Evolutionary conservation across 2,329 filamentous ascomycete genomes (phyloP), one percentile per base, ranked within the genome.

Genomic region (Incumbomyces delicatus): DNA sequence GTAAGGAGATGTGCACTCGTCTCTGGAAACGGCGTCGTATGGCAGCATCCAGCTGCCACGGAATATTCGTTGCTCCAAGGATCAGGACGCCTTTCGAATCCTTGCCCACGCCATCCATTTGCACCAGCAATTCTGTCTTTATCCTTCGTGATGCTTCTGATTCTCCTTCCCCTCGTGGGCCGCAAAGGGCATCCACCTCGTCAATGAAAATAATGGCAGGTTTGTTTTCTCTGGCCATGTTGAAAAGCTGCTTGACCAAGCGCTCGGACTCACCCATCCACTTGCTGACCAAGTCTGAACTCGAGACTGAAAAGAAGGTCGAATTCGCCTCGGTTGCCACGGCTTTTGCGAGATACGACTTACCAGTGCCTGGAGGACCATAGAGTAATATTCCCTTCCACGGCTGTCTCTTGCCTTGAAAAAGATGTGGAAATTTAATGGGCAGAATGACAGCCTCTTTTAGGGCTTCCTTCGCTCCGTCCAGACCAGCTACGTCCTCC

Each of bases 201-300:
- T 96, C 90, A 61, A 96, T 95, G 70, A 96, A 96, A 66, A 96
- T 95, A 63, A 98, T 95, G 1, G 89, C 92, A 1, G 92, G 92
- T 60, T 92, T 95, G 67, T 95, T 96, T 65, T 98, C 92, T 65
- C 94, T 83, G 1, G 92, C 92, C 86, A 98, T 95, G 58, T 85
- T 87, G 71, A 98, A 98, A 10, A 98, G 77, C 53, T 94, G 85
- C 63, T 96, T 96, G 48, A 98, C 92, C 57, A 98, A 77, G 60
- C 88, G 80, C 79, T 98, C 92, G 74, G 86, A 94, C 69, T 98
- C 92, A 71, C 92, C 92, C 92, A 98, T 98, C 92, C 92, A 98
- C 65, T 98, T 98, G 66, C 87, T 95, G 51, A 98, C 92, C 66
- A 98, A 67, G 64, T 98, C 92, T 62, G 87, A 94, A 74, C 87